phyloP scores from a whole-genome alignment of 768 basidiomycete genomes.

The Tulasnella sp. region DNA sequence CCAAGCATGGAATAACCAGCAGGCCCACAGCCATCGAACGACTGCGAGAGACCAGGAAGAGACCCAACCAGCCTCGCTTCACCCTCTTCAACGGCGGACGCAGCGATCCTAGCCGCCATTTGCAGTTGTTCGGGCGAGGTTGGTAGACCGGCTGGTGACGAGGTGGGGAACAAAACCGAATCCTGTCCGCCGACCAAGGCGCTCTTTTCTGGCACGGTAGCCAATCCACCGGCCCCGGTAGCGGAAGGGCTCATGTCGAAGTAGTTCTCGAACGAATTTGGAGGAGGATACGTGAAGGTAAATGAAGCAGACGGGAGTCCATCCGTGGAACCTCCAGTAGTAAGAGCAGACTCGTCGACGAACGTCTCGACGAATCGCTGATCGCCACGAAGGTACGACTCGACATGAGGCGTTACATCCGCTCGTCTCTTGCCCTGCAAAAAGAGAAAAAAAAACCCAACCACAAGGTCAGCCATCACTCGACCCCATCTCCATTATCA shows the following conservation, averaged over 20 bases:
- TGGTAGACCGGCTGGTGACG: neutral
- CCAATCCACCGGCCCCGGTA: constrained; percentile 7
- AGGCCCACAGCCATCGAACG: constrained; percentile 12
- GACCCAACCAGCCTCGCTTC: neutral
- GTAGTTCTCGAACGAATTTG: constrained; percentile 15
- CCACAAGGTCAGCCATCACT: neutral
- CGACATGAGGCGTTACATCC: constrained; percentile 61
- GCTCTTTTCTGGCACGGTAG: constrained; percentile 11
- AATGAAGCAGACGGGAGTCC: constrained; percentile 7
- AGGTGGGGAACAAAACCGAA: constrained; percentile 11
- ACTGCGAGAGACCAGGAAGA: neutral
- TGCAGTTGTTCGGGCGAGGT: constrained; percentile 3
- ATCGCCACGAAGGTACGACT: constrained; percentile 73
- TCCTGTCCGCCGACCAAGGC: constrained; percentile 12
- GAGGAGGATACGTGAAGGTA: constrained; percentile 17
- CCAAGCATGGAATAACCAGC: neutral
- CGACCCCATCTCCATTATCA: neutral
- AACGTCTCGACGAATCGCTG: constrained; percentile 36
- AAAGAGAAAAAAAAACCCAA: constrained; percentile 23
- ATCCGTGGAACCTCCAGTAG: neutral
- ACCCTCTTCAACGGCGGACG: neutral
- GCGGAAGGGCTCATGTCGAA: constrained; percentile 18
- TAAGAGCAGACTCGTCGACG: neutral
- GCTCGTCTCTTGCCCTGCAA: constrained; percentile 58
- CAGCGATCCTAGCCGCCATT: neutral